These are phyloP conservation scores for Thelonectria olida DNA, from an alignment of 2,329 filamentous ascomycete genomes.

Conservation along the genomic window DNA sequence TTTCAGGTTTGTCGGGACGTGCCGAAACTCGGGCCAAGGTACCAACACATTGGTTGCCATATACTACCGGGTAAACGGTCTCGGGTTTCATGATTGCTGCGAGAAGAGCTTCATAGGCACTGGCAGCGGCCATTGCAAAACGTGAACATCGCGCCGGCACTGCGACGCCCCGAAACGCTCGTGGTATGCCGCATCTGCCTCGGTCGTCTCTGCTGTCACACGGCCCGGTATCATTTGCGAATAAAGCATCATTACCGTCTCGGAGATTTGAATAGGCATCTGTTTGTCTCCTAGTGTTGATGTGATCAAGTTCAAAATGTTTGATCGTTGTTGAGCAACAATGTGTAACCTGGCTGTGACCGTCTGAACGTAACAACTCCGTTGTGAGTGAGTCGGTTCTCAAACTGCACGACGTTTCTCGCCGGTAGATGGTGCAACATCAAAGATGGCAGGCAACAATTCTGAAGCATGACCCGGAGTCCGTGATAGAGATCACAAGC, in stretches of 20 bases:
- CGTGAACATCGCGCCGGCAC: neutral
- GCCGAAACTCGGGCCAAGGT: conserved; percentile 19
- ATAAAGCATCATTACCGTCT: neutral
- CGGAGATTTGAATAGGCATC: neutral
- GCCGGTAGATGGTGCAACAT: neutral
- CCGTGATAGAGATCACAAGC: neutral
- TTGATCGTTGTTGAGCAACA: neutral
- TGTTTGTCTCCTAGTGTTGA: neutral
- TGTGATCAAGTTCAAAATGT: neutral
- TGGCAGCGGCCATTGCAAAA: neutral
- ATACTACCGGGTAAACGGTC: too few relatives aligned
- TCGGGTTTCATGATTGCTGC: too few relatives aligned
- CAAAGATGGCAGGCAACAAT: neutral
- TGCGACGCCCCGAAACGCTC: neutral
- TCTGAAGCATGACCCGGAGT: neutral
- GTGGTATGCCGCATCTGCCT: neutral
- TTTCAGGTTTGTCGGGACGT: conserved; percentile 38
- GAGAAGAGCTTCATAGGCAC: too few relatives aligned
- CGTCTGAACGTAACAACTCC: neutral
- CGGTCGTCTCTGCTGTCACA: neutral
- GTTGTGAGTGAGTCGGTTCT: neutral
- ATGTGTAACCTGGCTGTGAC: neutral
- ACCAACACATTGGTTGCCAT: neutral
- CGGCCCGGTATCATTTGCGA: conserved; percentile 4
- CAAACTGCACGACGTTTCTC: neutral